phyloP scores from a whole-genome alignment of 2,329 filamentous ascomycete species.

The Colletotrichum sp. region DNA sequence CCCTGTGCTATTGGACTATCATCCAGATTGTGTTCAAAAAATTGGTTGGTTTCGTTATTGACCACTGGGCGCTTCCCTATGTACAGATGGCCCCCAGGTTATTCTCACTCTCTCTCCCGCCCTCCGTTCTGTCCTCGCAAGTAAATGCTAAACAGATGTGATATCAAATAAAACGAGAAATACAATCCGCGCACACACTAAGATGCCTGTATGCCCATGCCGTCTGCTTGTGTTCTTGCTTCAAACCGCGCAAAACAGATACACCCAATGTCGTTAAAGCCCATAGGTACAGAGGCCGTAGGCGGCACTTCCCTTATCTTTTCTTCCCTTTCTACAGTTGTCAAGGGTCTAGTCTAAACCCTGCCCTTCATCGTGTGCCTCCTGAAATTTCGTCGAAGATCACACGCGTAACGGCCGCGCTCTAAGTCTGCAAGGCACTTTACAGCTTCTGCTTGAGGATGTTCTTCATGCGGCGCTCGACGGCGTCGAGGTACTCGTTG shows the following conservation, averaged over 20 bases:
- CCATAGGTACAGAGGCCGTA: conserved; percentile 1
- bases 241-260: neutral
- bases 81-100: neutral
- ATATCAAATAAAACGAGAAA: conserved; percentile 9
- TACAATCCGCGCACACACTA: neutral
- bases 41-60: neutral
- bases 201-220: neutral
- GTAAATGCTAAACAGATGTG: neutral
- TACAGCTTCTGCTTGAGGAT: conserved; percentile 81
- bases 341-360: neutral
- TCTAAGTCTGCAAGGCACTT: conserved; percentile 14
- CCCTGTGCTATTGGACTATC: too few relatives aligned
- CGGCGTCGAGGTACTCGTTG: conserved; percentile 87
- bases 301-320: neutral
- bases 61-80: neutral
- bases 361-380: neutral
- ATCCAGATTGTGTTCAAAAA: neutral
- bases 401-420: neutral
- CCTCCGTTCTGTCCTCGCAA: neutral
- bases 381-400: neutral
- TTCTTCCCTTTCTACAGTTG: neutral
- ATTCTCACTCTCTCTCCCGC: neutral
- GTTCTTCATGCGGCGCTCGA: conserved; percentile 86
- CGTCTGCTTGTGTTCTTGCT: neutral
- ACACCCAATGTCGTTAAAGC: neutral